Conservation (phyloP, 75 land plant species). For the Sequoia sempervirens region DNA sequence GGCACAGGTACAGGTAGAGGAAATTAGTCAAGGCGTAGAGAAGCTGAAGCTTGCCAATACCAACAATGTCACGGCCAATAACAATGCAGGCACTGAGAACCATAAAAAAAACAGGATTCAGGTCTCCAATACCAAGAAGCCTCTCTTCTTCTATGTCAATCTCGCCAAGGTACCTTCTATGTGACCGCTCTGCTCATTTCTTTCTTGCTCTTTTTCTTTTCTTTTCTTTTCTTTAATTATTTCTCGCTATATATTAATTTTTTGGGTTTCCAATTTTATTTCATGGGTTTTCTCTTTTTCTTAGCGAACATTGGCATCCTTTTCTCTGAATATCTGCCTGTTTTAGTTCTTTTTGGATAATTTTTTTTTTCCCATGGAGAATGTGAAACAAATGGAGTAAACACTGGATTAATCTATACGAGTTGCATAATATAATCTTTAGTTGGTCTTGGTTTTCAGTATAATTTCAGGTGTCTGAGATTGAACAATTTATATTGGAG, state of each 20-base stretch:
- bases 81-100: conserved; percentile 1
- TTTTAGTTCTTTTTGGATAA: neutral
- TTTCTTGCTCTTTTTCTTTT: neutral
- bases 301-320: neutral
- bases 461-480: neutral
- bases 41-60: neutral
- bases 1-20: neutral
- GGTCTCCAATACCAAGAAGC: conserved; percentile 72
- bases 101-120: conserved; percentile 59
- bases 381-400: neutral
- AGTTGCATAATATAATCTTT: neutral
- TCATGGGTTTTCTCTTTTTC: neutral
- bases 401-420: neutral
- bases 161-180: conserved; percentile 54
- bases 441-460: no score
- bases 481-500: no score
- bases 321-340: neutral
- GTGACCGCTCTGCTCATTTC: neutral
- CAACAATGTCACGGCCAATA: neutral
- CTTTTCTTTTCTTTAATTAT: neutral
- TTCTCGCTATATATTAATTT: neutral
- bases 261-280: neutral
- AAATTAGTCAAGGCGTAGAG: neutral
- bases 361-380: neutral
- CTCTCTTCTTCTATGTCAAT: conserved; percentile 71